Base-by-base conservation (phyloP, 495 filamentous ascomycete species). In the Tuber calosporum region DNA sequence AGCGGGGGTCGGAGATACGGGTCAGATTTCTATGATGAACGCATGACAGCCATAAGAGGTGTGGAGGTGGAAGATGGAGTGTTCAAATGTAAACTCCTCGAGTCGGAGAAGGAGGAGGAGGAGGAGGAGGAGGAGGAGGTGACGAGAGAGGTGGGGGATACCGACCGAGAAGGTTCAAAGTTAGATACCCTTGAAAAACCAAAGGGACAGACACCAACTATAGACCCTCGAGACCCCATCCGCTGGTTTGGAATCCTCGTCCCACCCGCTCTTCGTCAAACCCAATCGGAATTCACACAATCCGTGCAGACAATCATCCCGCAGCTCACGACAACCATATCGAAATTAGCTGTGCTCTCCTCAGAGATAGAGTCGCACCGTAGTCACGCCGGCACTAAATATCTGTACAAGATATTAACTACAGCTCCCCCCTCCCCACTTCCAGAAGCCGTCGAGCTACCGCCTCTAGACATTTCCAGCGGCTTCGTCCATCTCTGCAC, bases 241-340 rank as follows among this genome's bases (percentile, higher is more conserved):
- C 77, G 79, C 11, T 85, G 83, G 85, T 86, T 84, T 73, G 85
- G 85, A 17, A 83, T 86, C 45, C 77, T 86, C 0, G 82, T 86
- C 1, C 85, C 84, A 8, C 84, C 76, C 36, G 80, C 83, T 15
- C 74, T 86, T 9, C 81, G 84, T 45, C 69, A 70, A 6, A 77
- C 82, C 3, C 84, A 86, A 75, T 58, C 69, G 0, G 79, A 77
- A 22, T 85, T 86, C 68, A 19, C 34, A 1, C 20, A 30, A 30
- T 37, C 39, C 34, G 9, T 71, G 20, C 68, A 72, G 36, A 66
- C 42, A 36, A 41, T 37, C 22, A 66, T 77, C 11, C 73, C 73
- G 0, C 70, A 68, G 67, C 76, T 77, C 34, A 15, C 75, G 7
- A 77, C 75, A 7, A 75, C 75, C 9, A 53, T 69, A 0, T 67